A percentile compares a stretch with the other conserved stretches of the same genome.
Evolutionary conservation across 495 filamentous ascomycete species (phyloP).

Genomic region (Neurospora sp.): DNA sequence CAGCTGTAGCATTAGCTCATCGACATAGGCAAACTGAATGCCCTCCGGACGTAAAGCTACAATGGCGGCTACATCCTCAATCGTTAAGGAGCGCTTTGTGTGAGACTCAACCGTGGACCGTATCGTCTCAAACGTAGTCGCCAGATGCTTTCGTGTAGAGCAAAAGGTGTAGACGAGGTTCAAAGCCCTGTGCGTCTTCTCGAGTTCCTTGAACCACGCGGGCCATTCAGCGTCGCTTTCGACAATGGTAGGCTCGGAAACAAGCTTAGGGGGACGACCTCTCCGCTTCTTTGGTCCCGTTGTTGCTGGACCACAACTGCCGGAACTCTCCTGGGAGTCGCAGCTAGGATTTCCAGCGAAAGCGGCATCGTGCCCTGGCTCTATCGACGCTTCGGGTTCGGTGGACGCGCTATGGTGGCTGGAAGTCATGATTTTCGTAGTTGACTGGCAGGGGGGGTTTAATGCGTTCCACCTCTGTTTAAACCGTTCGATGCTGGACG

Average conservation of each 20-base stretch:
- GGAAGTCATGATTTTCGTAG: neutral
- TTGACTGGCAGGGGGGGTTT: neutral
- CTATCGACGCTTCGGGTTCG: neutral
- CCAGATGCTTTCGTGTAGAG: conserved; percentile 81
- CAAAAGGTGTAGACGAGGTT: conserved; percentile 94
- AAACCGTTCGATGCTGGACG: neutral
- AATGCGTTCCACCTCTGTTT: neutral
- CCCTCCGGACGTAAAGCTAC: conserved; percentile 65
- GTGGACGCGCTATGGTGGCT: neutral
- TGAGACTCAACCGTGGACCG: conserved; percentile 76
- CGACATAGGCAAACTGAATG: conserved; percentile 78
- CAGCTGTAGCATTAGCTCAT: conserved; percentile 69
- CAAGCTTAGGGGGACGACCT: neutral
- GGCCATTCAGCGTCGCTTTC: conserved; percentile 51
- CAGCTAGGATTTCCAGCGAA: neutral
- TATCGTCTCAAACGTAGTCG: conserved; percentile 84
- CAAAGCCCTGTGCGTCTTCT: conserved; percentile 70
- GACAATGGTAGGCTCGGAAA: neutral
- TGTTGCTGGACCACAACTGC: neutral
- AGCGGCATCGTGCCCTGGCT: neutral
- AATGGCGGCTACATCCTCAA: conserved; percentile 76
- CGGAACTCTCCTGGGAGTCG: neutral
- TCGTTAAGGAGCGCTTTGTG: conserved; percentile 54
- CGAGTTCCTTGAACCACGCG: conserved; percentile 56
- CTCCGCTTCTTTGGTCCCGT: neutral